Base-by-base conservation (phyloP, 352 stramenopile genomes). In the Phytophthora meadii region DNA sequence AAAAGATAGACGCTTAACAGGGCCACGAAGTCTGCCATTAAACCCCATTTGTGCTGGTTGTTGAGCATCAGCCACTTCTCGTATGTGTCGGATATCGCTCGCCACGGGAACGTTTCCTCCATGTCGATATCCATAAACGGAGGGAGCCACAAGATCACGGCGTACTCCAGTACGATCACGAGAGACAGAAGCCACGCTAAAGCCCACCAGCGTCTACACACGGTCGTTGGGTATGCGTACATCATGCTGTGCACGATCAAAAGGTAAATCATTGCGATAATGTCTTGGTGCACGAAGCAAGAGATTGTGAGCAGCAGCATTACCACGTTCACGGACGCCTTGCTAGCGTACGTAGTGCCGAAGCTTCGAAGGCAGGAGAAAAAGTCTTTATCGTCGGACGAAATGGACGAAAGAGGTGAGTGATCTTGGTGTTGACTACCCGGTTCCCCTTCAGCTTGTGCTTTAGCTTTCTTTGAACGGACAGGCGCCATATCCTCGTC, bases 171-270 rank as follows among this genome's bases (percentile, higher is more conserved):
- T n/a, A 90, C 51, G n/a, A 93, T 87, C 30, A 93, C 70, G 9
- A 79, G 34, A 2, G 86, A 90, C 1, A 96, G 70, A 10, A 89
- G 50, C 30, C 69, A 68, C 2, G 69, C 85, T 7, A 94, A 37
- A 15, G 84, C 46, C 65, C 81, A 87, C 79, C 82, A 92, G 5
- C 77, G 61, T 42, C 61, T 66, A 39, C 77, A 90, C 7, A 93
- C 76, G 0, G 66, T 88, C 5, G 75, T 45, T n/a, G 83, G 66
- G 5, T 52, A 52, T 4, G 88, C 84, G 45, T 91, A 90, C 84
- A 93, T 94, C 63, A 94, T 85, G n/a, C 44, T 65, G 59, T 88
- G 89, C n/a, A 96, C 82, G 12, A 92, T 68, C 6, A 90, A n/a
- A 58, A 96, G 81, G 65, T 93, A 94, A 34, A 83, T 36, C 28